These are phyloP conservation scores for Penicillium sp. DNA, from an alignment of 2,329 filamentous ascomycete species.

Conservation along the genomic window DNA sequence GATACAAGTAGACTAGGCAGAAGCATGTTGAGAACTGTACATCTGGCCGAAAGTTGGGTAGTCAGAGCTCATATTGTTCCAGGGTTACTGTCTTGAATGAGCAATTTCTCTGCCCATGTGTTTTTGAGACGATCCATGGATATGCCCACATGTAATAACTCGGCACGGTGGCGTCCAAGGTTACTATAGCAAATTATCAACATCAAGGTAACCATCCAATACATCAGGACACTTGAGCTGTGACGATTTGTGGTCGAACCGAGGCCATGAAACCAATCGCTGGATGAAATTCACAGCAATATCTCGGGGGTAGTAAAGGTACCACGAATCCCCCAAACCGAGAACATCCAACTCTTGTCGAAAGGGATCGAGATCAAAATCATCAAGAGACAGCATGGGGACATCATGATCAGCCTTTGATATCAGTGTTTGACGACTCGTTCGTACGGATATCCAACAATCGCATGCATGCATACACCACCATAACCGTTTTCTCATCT, in stretches of 20 bases:
- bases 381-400: not conserved
- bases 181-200: too few relatives aligned
- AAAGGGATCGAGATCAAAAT: not conserved
- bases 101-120: too few relatives aligned
- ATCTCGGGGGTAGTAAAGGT: not conserved
- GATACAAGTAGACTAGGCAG: too few relatives aligned
- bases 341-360: not conserved
- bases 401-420: not conserved
- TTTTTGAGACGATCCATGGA: too few relatives aligned
- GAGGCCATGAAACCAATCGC: not conserved
- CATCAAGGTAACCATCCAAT: too few relatives aligned
- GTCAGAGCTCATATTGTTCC: too few relatives aligned
- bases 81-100: too few relatives aligned
- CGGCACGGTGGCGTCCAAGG: too few relatives aligned
- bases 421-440: not conserved
- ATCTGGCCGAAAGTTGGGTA: too few relatives aligned
- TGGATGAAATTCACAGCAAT: not conserved
- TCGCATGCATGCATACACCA: not conserved
- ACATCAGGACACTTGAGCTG: not conserved
- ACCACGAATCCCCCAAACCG: not conserved
- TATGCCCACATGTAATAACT: too few relatives aligned
- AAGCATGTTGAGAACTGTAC: too few relatives aligned
- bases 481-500: not conserved
- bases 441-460: not conserved
- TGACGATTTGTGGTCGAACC: not conserved